Base-by-base conservation (phyloP, 441 rosid species). In the Gossypium trilobum region DNA sequence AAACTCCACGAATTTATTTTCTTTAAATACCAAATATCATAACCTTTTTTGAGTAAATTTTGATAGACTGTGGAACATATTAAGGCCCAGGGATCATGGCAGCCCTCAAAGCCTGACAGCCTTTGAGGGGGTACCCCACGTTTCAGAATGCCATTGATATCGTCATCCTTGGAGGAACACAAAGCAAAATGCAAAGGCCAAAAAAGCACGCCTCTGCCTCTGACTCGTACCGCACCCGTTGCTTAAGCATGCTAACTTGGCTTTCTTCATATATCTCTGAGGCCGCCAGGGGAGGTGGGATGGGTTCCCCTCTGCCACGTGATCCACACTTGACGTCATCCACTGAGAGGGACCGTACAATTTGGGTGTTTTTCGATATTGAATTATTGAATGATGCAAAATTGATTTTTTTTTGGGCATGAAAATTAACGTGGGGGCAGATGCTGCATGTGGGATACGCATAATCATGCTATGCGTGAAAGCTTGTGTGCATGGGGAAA, bases 241-340 rank as follows among this genome's bases (percentile, higher is more conserved):
- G 72, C 59, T 27, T 51, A 16, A 57, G 72, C 72, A 54, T 29
- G 61, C 61, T 69, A 36, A 9, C 57, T 52, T 16, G 3, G 23
- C 7, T 27, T 4, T 33, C 31, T 52, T 17, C n/a, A 10, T 42
- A 19, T 20, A 13, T 31, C 73, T 69, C 62, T 10, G 61, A 33
- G 10, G 25, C 17, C 42, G 25, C 48, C 60, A 27, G 29, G 16
- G 46, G 23, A 9, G 2, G 2, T 17, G n/a, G 5, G 31, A 27
- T 52, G 10, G 13, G 2, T 9, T 23, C n/a, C 10, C 46, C 46
- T 29, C 22, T 52, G 60, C 27, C 51, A 54, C 4, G 62, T 69
- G 62, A 69, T 69, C 29, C 17, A 31, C 60, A 31, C 31, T 11
- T 25, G 50, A 69, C 62, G 62, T 69, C 73, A 69, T 4, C 33